Base-by-base conservation (phyloP, 805 yeast genomes). In the Torulaspora microellipsoides region DNA sequence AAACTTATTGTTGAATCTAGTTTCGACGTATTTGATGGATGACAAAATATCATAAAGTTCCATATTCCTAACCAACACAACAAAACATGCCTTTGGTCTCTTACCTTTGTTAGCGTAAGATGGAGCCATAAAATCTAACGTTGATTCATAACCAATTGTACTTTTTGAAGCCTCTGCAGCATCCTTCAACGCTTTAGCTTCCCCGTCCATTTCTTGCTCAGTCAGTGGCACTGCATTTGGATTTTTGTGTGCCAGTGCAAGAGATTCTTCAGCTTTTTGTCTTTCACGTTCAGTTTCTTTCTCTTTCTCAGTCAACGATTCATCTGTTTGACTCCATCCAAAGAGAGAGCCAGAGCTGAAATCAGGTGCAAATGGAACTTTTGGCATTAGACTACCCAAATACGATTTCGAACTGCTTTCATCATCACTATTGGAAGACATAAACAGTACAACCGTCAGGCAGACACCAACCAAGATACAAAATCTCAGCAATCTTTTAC, bases 11-110 rank as follows among this genome's bases (percentile, higher is more conserved):
- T 91, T 89, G 70, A 89, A 89, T 43, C 90, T 75, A 63, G 83
- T 87, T 70, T 87, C 95, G 31, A 86, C 76, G 45, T 75, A 71
- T 44, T 82, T 73, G 47, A 88, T 81, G 5, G 93, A 78, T 36
- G 69, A 72, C 29, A 82, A 50, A 39, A 85, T 68, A n/a, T 70
- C 72, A 52, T 68, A 58, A 48, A 84, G 60, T 55, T 86, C 95
- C 23, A 67, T 56, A 64, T 86, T 81, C 58, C 93, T 73, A 29
- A 87, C 87, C 52, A 86, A 69, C 1, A 89, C 70, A 45, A 81
- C 77, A 34, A 62, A 62, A 36, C 64, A 56, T 13, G 69, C 69
- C 41, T 56, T 60, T 15, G 63, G 59, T 36, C 55, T 52, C 5
- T 46, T 36, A 28, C 56, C 58, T 25, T 50, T 50, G 14, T 49